These are phyloP conservation scores for Sporormia fimetaria DNA, from an alignment of 495 filamentous ascomycete genomes.

Conservation along the genomic window DNA sequence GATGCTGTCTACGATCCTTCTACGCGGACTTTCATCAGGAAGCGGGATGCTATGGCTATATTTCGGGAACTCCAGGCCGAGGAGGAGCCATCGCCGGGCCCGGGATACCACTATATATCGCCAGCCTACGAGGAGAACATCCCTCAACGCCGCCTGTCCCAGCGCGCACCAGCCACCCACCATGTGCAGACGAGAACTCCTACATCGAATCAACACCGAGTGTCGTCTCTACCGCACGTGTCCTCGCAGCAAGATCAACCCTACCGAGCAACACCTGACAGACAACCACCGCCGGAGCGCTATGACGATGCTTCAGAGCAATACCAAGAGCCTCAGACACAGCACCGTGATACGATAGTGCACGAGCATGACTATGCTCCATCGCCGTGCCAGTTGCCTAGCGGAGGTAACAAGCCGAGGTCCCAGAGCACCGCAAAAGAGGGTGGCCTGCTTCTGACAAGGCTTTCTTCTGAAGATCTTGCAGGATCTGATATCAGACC, in stretches of 20 bases:
- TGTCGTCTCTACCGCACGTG: too few species aligned
- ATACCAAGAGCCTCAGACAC: neutral
- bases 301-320: neutral
- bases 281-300: conserved; percentile 1
- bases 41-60: conserved; percentile 12
- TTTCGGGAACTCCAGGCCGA: conserved; percentile 4
- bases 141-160: conserved; percentile 1
- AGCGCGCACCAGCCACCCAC: neutral
- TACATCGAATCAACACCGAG: too few species aligned
- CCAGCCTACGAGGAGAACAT: neutral
- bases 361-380: too few species aligned
- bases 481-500: conserved; percentile 11
- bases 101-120: neutral
- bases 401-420: neutral
- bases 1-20: conserved; percentile 23
- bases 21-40: conserved; percentile 24
- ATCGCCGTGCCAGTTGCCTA: neutral
- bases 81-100: conserved; percentile 2
- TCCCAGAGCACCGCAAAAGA: too few species aligned
- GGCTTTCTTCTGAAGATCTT: conserved; percentile 13
- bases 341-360: too few species aligned
- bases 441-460: too few species aligned
- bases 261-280: too few species aligned
- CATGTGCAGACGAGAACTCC: neutral
- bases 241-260: too few species aligned